A percentile compares a stretch with the other conserved stretches of the same genome.
Conservation (phyloP, 306 rosid genomes). For the Pyrus betulifolia region DNA sequence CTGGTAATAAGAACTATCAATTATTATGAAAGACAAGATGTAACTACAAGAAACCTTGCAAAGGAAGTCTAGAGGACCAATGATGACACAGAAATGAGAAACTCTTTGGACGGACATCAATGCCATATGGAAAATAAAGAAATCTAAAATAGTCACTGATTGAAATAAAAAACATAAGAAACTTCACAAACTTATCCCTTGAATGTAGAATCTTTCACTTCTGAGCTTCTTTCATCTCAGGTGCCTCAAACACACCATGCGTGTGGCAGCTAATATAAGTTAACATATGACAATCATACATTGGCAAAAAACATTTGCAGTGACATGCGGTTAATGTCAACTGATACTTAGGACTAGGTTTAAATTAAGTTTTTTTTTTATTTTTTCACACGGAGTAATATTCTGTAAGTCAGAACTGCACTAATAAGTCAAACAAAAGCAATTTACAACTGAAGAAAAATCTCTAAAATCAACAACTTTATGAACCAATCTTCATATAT, state of each 20-base stretch:
- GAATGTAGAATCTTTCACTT: not conserved
- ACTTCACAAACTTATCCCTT: not conserved
- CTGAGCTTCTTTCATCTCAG: not conserved
- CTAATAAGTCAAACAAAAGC: not conserved
- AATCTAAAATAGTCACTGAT: not conserved
- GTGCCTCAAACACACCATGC: not conserved
- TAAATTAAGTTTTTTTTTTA: not conserved
- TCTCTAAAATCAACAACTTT: not conserved
- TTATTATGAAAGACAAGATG: not conserved
- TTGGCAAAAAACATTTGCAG: not conserved
- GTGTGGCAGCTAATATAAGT: not conserved
- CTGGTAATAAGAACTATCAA: not conserved
- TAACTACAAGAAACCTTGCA: not conserved
- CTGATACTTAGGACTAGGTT: not conserved
- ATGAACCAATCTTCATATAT: not conserved
- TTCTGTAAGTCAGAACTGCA: not conserved
- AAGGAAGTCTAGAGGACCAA: not conserved
- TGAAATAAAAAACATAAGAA: not conserved
- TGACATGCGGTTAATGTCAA: not conserved
- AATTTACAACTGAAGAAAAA: not conserved
- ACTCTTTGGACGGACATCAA: not conserved
- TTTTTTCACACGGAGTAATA: not conserved
- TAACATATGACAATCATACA: not conserved
- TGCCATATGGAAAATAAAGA: not conserved
- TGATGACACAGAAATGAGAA: not conserved